phyloP scores from a whole-genome alignment of 2,329 filamentous ascomycete genomes.

The Aspergillus sp. region DNA sequence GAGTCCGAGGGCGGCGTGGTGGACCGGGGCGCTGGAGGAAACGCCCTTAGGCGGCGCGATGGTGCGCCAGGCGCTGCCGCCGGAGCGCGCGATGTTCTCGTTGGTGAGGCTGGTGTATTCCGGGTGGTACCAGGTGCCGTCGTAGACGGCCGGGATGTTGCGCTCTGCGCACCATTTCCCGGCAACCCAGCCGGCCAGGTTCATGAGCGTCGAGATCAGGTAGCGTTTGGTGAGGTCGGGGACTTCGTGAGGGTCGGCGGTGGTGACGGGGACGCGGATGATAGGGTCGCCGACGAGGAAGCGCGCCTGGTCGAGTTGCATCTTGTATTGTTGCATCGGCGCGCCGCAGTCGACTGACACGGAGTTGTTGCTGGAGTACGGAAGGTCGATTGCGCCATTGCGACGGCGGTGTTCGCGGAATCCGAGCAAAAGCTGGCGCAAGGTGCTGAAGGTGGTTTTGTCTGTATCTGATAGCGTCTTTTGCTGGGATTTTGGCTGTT shows the following conservation, averaged over 20 bases:
- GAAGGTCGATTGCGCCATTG: slow-evolving; percentile 33
- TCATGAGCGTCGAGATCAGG: slow-evolving; percentile 44
- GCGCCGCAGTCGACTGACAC: slow-evolving; percentile 20
- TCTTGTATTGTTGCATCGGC: slow-evolving; percentile 17
- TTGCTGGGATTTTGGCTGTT: slow-evolving; percentile 13
- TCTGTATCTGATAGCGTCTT: slow-evolving; percentile 25
- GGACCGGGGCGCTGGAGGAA: slow-evolving; percentile 38
- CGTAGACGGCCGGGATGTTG: slow-evolving; percentile 27
- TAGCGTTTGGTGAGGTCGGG: slow-evolving; percentile 29
- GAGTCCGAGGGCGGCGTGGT: slow-evolving; percentile 44
- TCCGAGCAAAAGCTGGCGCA: slow-evolving; percentile 31
- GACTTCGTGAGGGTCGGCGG: slow-evolving; percentile 27
- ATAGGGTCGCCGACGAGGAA: slow-evolving; percentile 35
- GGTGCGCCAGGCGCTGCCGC: slow-evolving; percentile 30
- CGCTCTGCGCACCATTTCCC: slow-evolving; percentile 27
- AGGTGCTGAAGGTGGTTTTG: slow-evolving; percentile 22
- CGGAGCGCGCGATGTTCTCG: slow-evolving; percentile 34
- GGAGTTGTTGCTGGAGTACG: slow-evolving; percentile 8
- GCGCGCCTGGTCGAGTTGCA: slow-evolving; percentile 20
- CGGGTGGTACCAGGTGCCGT: slow-evolving; percentile 29
- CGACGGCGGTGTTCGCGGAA: slow-evolving; percentile 26
- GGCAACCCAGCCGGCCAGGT: slow-evolving; percentile 39
- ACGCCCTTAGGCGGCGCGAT: slow-evolving; percentile 29
- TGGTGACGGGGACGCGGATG: slow-evolving; percentile 24
- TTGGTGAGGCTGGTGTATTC: slow-evolving; percentile 32